Base-by-base conservation (phyloP, 2,329 filamentous ascomycete genomes). In the Penicillium rolfsii region DNA sequence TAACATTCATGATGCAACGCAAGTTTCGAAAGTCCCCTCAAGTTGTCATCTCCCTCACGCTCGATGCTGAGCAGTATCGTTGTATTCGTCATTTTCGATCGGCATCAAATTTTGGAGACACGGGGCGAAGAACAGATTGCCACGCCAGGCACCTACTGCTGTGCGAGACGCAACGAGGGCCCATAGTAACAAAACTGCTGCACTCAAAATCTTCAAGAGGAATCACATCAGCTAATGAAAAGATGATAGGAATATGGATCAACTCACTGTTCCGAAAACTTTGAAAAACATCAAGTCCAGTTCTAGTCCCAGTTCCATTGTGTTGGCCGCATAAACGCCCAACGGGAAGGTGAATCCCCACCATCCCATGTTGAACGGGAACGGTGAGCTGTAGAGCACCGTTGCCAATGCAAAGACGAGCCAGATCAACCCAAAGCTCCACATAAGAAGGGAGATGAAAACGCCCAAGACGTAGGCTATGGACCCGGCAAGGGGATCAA, bases 301-400 rank as follows among this genome's bases (percentile, higher is more conserved):
- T 60, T 84, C 80, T 24, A 77, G 70, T 0, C 80, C 83, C 72
- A 59, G 79, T 67, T 28, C 81, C 75, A 72, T 70, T 1, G 69
- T 70, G 48, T 69, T 72, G 26, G 69, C 70, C 11, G 70, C 67
- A 59, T 81, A 85, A 0, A 85, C 82, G 3, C 84, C 84, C 1
- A 84, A 67, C 0, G 84, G 84, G 61, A 86, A 86, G 0, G 80
- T 84, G 61, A 86, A 85, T 3, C 82, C 82, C 83, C 83, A 86
- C 84, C 83, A 84, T 22, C 84, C 84, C 79, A 86, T 82, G 70
- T 86, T 86, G 72, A 87, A 85, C 0, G 83, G 82, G 67, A 86
- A 84, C 0, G 70, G 70, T 11, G 67, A 68, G 33, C 66, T 65
- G 58, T 67, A 58, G 33, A 85, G 80, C 30, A 71, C 61, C 16